Conservation (phyloP, 352 stramenopile genomes). For the Blastocystis sp. region DNA sequence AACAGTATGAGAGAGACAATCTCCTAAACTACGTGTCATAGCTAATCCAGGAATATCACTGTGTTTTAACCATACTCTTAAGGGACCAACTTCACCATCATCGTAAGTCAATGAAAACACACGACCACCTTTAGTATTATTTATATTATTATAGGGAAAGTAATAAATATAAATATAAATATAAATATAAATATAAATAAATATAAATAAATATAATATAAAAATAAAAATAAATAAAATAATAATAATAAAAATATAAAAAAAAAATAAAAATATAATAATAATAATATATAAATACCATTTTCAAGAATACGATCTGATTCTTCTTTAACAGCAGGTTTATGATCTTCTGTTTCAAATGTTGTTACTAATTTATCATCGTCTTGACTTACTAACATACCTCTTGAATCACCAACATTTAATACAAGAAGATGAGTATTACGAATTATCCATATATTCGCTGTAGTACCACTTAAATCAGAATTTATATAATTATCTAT, state of each 20-base stretch:
- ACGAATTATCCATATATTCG: constrained; percentile 59
- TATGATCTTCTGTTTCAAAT: constrained; percentile 85
- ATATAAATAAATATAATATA: too few relatives aligned
- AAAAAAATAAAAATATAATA: too few relatives aligned
- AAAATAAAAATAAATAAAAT: too few relatives aligned
- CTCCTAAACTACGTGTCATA: constrained; percentile 81
- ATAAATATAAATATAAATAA: too few relatives aligned
- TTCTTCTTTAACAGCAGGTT: constrained; percentile 76
- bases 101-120: constrained; percentile 95
- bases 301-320: constrained; percentile 64
- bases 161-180: too few relatives aligned
- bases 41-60: constrained; percentile 90
- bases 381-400: constrained; percentile 38
- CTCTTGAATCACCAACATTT: constrained; percentile 84
- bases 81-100: constrained; percentile 83
- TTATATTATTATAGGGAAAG: too few relatives aligned
- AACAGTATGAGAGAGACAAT: constrained; percentile 82
- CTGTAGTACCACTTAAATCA: constrained; percentile 53
- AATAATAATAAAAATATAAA: too few relatives aligned
- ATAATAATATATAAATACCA: too few relatives aligned
- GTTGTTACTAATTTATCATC: constrained; percentile 43
- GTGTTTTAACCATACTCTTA: constrained; percentile 86
- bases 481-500: too few relatives aligned
- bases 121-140: constrained; percentile 55
- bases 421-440: constrained; percentile 65